Base-by-base conservation (phyloP, 1,139 yeast species). In the Zygosaccharomyces sapae region DNA sequence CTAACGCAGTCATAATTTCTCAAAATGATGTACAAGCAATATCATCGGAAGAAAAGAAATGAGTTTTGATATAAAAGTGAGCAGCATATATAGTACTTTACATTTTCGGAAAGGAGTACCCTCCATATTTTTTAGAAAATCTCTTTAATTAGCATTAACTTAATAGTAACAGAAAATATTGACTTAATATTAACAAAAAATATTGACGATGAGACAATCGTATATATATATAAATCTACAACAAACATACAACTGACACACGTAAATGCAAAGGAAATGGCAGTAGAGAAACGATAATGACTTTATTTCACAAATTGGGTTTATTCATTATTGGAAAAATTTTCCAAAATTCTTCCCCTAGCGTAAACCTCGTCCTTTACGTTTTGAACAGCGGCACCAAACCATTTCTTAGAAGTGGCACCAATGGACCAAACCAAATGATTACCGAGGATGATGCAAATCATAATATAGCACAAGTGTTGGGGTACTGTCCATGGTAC, bases 311-410 rank as follows among this genome's bases (percentile, higher is more conserved):
- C 27, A n/a, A 12, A 24, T 5, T 12, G 4, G 12, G 16, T 12
- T 37, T 13, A 44, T n/a, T 51, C 56, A 18, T 57, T 59, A 4
- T 58, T 60, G 20, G 73, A 74, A 33, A 75, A 69, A 59, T 82
- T 83, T 50, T 80, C 79, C 46, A 83, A 70, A 1, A 83, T 77
- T 57, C 81, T 76, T 1, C 86, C 86, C 49, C 74, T 75, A 8
- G 80, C 80, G 55, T 80, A 83, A 52, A 74, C 73, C 55, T 80
- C 82, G 50, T 79, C 79, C 58, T 78, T 81, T 27, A 82, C 81
- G 53, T 74, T 74, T 37, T 62, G 64, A 16, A 54, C 52, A 3
- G 59, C 55, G 13, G 42, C 43, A 7, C 55, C 50, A 35, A 58
- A 52, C 61, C 61, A 58, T 24, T 46, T 44, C 22, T 44, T 47